A percentile compares a stretch with the other conserved stretches of the same genome.
phyloP scores from a whole-genome alignment of 495 filamentous ascomycete genomes.

The Bacidia gigantensis region DNA sequence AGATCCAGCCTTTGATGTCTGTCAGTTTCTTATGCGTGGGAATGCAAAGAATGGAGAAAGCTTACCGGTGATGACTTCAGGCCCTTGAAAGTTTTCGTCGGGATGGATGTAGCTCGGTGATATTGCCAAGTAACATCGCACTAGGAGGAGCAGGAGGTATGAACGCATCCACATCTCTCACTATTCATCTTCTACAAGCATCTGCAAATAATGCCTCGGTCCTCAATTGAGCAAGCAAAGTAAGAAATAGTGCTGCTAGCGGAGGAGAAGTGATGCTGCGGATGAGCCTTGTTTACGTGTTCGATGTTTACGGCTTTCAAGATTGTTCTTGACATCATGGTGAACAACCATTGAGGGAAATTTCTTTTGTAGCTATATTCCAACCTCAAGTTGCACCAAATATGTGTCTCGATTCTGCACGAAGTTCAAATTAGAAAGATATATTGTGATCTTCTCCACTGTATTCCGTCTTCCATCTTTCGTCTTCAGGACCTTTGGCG shows the following conservation, averaged over 20 bases:
- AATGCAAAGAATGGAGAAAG: conserved; percentile 6
- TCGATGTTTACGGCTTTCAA: not conserved
- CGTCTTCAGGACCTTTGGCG: too few relatives aligned
- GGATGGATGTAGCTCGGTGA: conserved; percentile 94
- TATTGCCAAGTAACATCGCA: conserved; percentile 87
- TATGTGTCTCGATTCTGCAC: too few relatives aligned
- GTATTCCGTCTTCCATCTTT: too few relatives aligned
- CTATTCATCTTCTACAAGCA: not conserved
- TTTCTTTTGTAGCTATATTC: too few relatives aligned
- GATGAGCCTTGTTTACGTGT: not conserved
- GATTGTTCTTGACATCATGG: not conserved
- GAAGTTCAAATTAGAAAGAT: too few relatives aligned
- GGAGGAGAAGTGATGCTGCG: not conserved
- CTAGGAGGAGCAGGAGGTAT: conserved; percentile 69
- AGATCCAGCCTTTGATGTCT: conserved; percentile 56
- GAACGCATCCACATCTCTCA: conserved; percentile 73
- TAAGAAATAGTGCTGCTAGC: not conserved
- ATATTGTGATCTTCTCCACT: too few relatives aligned
- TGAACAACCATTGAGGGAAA: too few relatives aligned
- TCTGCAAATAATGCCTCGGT: not conserved
- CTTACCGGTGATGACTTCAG: conserved; percentile 92
- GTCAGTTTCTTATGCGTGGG: not conserved
- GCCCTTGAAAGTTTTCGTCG: conserved; percentile 97
- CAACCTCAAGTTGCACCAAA: too few relatives aligned
- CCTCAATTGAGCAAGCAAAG: not conserved